Percentiles rank a stretch among this genome's conserved stretches.
These are phyloP conservation scores for Phytophthora boehmeriae DNA, from an alignment of 352 stramenopile species.

Conservation along the genomic window DNA sequence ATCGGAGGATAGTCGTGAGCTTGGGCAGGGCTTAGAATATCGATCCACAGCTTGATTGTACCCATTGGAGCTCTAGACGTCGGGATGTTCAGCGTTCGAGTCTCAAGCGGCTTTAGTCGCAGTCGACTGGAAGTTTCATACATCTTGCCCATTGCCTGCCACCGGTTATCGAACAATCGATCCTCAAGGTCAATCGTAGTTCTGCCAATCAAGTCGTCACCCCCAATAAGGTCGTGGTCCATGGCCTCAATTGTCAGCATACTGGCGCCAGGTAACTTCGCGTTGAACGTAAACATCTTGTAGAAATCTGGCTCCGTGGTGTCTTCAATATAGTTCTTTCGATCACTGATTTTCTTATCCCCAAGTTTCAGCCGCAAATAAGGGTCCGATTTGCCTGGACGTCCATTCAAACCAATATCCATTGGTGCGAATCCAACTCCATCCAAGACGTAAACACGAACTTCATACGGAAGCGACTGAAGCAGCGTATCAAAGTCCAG, in stretches of 20 bases:
- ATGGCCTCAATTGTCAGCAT: slow-evolving; percentile 90
- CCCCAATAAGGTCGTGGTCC: slow-evolving; percentile 91
- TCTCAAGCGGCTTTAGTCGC: slow-evolving; percentile 77
- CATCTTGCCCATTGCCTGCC: slow-evolving; percentile 87
- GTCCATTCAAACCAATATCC: slow-evolving; percentile 85
- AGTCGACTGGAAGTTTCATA: slow-evolving; percentile 80
- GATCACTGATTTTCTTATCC: slow-evolving; percentile 87
- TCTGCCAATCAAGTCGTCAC: slow-evolving; percentile 92
- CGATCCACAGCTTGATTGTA: slow-evolving; percentile 88
- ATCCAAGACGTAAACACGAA: slow-evolving; percentile 90
- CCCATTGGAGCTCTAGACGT: slow-evolving; percentile 87
- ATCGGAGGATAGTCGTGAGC: slow-evolving; percentile 80
- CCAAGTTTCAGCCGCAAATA: slow-evolving; percentile 88
- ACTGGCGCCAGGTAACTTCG: slow-evolving; percentile 84
- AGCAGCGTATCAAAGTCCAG: slow-evolving; percentile 76
- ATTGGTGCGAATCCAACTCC: slow-evolving; percentile 86
- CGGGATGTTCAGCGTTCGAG: slow-evolving; percentile 84
- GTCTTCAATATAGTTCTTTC: slow-evolving; percentile 91
- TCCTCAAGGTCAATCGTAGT: slow-evolving; percentile 95
- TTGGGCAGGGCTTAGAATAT: slow-evolving; percentile 87
- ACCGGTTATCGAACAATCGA: slow-evolving; percentile 89
- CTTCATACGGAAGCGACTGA: slow-evolving; percentile 76
- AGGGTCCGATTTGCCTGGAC: slow-evolving; percentile 87
- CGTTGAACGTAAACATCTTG: slow-evolving; percentile 89
- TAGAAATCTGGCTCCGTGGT: slow-evolving; percentile 92